Evolutionary conservation across 495 filamentous ascomycete genomes (phyloP), one percentile per base, ranked within the genome.

Genomic region (Aspergillus cavernicola): DNA sequence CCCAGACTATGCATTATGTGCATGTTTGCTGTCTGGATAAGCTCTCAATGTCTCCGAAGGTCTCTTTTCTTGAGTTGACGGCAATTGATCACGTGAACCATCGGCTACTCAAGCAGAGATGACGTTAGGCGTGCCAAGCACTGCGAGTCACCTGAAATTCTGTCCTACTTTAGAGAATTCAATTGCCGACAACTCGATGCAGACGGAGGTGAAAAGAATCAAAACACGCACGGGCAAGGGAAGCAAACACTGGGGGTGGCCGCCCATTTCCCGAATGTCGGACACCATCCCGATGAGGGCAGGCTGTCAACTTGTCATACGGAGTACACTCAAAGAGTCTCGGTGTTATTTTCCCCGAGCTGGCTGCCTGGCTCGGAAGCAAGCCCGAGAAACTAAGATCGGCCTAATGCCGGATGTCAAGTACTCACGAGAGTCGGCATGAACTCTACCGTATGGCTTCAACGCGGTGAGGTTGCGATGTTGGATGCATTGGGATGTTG

Each of bases 271-370:
- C 11, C 24, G 24, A 41, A 32, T 9, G 7, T 24, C 29, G 31
- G 19, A 47, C 10, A 47, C 31, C 44, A 35, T 7, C 44, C 29
- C 44, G 24, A 28, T 24, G 45, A 48, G 9, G 13, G 20, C 19
- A 4, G 9, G 10, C n/a, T 24, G 32, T 37, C 31, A 15, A 10
- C 9, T 11, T 45, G 20, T n/a, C n/a, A n/a, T n/a, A n/a, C n/a
- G n/a, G n/a, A n/a, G n/a, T n/a, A n/a, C n/a, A n/a, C n/a, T n/a
- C n/a, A n/a, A 16, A 47, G 18, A 8, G 4, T 6, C n/a, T 54
- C 52, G 52, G 52, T 31, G 18, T n/a, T 16, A 29, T 39, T 31
- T 47, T 10, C 18, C 33, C 52, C 52, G 52, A 54, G 23, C 35
- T 46, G 2, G n/a, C 13, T 13, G 31, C 28, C 11, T 40, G 22